These are phyloP conservation scores for Colletotrichum endophyticum DNA, from an alignment of 2,329 filamentous ascomycete genomes.

Conservation along the genomic window DNA sequence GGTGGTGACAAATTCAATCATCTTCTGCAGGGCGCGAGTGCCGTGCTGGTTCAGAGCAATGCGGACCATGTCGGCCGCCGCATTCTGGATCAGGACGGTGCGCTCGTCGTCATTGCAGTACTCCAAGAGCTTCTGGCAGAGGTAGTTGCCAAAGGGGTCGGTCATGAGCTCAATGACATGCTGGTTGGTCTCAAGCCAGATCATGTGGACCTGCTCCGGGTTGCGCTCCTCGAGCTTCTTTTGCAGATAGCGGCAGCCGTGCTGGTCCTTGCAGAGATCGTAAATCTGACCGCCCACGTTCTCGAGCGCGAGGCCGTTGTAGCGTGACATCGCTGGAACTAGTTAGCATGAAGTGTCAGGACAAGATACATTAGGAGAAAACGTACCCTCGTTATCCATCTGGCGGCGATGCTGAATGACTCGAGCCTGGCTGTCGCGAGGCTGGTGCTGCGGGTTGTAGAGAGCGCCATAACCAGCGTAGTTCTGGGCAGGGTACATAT, in stretches of 20 bases:
- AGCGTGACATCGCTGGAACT: conserved; percentile 72
- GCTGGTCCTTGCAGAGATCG: conserved; percentile 93
- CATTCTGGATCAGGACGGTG: conserved; percentile 89
- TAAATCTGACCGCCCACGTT: conserved; percentile 85
- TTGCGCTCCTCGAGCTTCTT: conserved; percentile 94
- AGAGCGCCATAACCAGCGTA: conserved; percentile 62
- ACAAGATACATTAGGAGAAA: neutral
- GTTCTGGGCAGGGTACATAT: conserved; percentile 60
- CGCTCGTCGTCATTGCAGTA: conserved; percentile 95
- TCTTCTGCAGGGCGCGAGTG: conserved; percentile 95
- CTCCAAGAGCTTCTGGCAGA: conserved; percentile 97
- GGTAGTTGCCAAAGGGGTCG: conserved; percentile 98
- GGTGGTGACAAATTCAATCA: conserved; percentile 96
- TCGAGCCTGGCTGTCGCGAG: conserved; percentile 77
- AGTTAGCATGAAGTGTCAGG: conserved; percentile 29
- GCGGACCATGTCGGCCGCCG: conserved; percentile 83
- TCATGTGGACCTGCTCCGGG: conserved; percentile 84
- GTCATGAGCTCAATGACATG: conserved; percentile 99
- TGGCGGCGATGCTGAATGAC: conserved; percentile 78
- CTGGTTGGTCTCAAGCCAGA: conserved; percentile 91
- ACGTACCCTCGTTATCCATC: conserved; percentile 73
- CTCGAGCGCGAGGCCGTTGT: conserved; percentile 82
- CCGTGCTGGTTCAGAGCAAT: conserved; percentile 98
- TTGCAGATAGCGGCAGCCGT: conserved; percentile 95
- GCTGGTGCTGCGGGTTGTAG: conserved; percentile 57